Percentiles rank a stretch among this genome's conserved stretches.
Evolutionary conservation across 1,139 yeast genomes (phyloP).

Genomic region (Kodamaea anthophila): DNA sequence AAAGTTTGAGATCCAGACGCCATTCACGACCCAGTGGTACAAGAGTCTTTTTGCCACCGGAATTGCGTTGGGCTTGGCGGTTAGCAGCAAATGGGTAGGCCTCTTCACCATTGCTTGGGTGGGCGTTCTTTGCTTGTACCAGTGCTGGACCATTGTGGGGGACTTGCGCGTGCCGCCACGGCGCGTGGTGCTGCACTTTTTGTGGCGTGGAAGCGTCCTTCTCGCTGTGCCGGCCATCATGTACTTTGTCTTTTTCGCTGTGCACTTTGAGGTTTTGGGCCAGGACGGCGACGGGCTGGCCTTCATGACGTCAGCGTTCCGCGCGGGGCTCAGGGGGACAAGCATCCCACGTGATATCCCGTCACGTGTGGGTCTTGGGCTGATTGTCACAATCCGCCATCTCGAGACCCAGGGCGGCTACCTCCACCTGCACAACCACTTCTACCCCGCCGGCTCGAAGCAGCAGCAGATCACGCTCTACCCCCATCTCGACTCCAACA

Average conservation of each 20-base stretch:
- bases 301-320: slow-evolving; percentile 86
- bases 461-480: slow-evolving; percentile 93
- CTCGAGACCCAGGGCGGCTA: slow-evolving; percentile 88
- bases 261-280: slow-evolving; percentile 71
- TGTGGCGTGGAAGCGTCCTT: slow-evolving; percentile 51
- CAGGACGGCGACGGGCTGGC: slow-evolving; percentile 82
- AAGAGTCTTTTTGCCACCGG: slow-evolving; percentile 70
- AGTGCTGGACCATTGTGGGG: slow-evolving; percentile 84
- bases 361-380: slow-evolving; percentile 86
- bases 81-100: slow-evolving; percentile 95
- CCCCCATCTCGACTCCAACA: slow-evolving; percentile 87
- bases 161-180: slow-evolving; percentile 62
- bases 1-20: slow-evolving; percentile 71
- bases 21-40: slow-evolving; percentile 68
- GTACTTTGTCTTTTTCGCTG: slow-evolving; percentile 66
- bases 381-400: slow-evolving; percentile 76
- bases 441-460: slow-evolving; percentile 86
- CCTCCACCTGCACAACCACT: slow-evolving; percentile 83
- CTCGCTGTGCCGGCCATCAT: slow-evolving; percentile 65
- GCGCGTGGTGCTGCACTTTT: slow-evolving; percentile 47
- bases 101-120: slow-evolving; percentile 91
- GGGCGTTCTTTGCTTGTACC: slow-evolving; percentile 67
- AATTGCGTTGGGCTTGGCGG: slow-evolving; percentile 78
- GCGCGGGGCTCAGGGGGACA: slow-evolving; percentile 68
- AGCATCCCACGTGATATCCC: slow-evolving; percentile 59